Evolutionary conservation across 331 rosid genomes (phyloP).

Genomic region (Acacia concinna): DNA sequence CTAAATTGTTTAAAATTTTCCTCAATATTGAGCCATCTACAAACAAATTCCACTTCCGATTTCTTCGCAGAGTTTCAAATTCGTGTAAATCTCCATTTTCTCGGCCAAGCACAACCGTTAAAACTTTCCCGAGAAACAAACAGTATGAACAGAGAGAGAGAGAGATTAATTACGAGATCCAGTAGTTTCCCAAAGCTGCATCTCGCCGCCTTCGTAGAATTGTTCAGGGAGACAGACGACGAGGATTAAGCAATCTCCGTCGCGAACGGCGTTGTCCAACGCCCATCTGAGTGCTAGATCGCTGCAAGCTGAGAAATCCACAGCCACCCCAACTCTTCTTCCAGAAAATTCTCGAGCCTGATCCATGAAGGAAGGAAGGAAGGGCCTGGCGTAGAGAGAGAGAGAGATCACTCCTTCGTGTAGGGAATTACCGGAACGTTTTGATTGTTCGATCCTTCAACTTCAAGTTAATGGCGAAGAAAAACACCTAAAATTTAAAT

Average conservation of each 20-base stretch:
- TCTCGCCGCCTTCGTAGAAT: conserved; percentile 69
- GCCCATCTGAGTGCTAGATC: conserved; percentile 70
- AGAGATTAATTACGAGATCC: conserved; percentile 68
- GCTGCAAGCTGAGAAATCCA: conserved; percentile 90
- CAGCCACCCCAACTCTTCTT: conserved; percentile 78
- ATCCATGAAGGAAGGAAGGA: not conserved
- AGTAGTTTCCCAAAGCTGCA: conserved; percentile 76
- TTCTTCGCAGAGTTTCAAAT: not conserved
- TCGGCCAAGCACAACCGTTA: not conserved
- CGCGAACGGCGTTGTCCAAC: conserved; percentile 58
- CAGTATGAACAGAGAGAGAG: not conserved
- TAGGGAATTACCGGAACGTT: not conserved
- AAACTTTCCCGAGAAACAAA: conserved; percentile 1
- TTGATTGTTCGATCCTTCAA: not conserved
- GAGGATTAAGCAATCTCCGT: conserved; percentile 74
- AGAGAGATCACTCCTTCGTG: not conserved
- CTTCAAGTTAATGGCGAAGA: not conserved
- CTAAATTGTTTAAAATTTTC: not conserved
- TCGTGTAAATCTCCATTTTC: not conserved
- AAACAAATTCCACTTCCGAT: not conserved
- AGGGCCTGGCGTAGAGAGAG: not conserved
- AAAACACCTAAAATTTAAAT: not conserved
- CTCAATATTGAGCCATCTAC: not conserved
- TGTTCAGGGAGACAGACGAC: conserved; percentile 47
- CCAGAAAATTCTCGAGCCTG: conserved; percentile 32